Evolutionary conservation across 345 rosid genomes (phyloP).

Genomic region (Firmiana major): DNA sequence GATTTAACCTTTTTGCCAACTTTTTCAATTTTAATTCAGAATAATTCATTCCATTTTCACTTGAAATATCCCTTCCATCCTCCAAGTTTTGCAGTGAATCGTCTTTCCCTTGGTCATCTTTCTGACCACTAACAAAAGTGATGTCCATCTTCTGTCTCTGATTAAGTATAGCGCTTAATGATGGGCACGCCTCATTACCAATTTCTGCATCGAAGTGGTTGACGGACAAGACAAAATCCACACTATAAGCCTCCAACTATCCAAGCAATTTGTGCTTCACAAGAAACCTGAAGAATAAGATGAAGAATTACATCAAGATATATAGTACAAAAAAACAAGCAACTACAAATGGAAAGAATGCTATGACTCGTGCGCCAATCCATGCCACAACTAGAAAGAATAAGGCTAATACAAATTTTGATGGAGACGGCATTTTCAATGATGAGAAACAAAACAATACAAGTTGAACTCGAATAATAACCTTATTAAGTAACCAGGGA

Average conservation of each 20-base stretch:
- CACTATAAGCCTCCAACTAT: conserved; percentile 6
- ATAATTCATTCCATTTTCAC: conserved; percentile 17
- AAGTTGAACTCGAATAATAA: not conserved
- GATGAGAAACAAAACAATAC: not conserved
- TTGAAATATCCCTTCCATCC: conserved; percentile 25
- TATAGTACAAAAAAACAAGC: not conserved
- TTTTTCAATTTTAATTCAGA: conserved; percentile 26
- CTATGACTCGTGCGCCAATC: not conserved
- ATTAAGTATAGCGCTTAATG: conserved; percentile 10
- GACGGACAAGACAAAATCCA: not conserved
- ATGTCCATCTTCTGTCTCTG: conserved; percentile 46
- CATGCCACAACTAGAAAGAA: conserved; percentile 1
- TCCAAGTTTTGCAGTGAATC: conserved; percentile 31
- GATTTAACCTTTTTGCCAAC: conserved; percentile 39
- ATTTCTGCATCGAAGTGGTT: conserved; percentile 20
- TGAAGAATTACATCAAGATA: conserved; percentile 19
- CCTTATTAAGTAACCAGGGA: not conserved
- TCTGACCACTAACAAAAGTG: conserved; percentile 28
- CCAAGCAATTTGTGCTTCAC: conserved; percentile 9
- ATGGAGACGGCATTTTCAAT: not conserved
- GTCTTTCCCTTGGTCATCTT: conserved; percentile 38
- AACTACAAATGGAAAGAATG: conserved; percentile 7
- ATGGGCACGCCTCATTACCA: conserved; percentile 21
- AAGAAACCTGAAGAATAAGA: conserved; percentile 30
- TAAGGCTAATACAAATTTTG: not conserved